Conservation (phyloP, 441 rosid genomes). For the Lepidium campestre region DNA sequence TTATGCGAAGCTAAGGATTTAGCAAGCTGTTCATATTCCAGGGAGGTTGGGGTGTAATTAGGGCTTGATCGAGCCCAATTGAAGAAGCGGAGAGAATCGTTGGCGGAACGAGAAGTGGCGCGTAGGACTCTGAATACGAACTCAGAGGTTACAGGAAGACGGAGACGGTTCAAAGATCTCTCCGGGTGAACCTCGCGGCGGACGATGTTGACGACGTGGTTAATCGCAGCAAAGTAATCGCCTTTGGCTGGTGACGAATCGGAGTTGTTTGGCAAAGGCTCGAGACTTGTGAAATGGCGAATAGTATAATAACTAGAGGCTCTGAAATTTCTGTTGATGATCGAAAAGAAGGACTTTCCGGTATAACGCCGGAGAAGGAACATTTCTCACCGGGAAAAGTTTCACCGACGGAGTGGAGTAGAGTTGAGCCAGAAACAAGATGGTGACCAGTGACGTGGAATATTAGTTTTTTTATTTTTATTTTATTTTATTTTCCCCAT, state of each 20-base stretch:
- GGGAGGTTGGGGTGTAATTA: conserved; percentile 57
- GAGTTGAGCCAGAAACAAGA: neutral
- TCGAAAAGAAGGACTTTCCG: neutral
- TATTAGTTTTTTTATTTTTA: neutral
- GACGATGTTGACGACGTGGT: conserved; percentile 72
- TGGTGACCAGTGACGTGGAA: conserved; percentile 12
- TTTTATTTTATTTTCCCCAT: neutral
- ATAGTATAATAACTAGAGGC: neutral
- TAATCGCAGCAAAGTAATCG: conserved; percentile 73
- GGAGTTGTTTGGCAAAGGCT: conserved; percentile 21
- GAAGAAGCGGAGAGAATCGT: conserved; percentile 79
- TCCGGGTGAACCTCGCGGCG: conserved; percentile 82
- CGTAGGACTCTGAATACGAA: conserved; percentile 85
- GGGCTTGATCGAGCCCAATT: conserved; percentile 66
- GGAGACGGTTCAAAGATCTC: conserved; percentile 62
- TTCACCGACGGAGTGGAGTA: neutral
- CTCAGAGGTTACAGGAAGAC: conserved; percentile 53
- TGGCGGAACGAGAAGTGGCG: conserved; percentile 55
- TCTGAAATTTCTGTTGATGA: neutral
- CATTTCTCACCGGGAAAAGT: conserved; percentile 17
- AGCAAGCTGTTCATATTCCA: conserved; percentile 68
- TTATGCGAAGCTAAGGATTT: conserved; percentile 51
- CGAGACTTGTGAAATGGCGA: conserved; percentile 10
- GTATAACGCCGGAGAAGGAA: conserved; percentile 15
- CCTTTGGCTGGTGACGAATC: conserved; percentile 36